Evolutionary conservation across 768 basidiomycete genomes (phyloP).

Genomic region (Xanthoconium purpureum): DNA sequence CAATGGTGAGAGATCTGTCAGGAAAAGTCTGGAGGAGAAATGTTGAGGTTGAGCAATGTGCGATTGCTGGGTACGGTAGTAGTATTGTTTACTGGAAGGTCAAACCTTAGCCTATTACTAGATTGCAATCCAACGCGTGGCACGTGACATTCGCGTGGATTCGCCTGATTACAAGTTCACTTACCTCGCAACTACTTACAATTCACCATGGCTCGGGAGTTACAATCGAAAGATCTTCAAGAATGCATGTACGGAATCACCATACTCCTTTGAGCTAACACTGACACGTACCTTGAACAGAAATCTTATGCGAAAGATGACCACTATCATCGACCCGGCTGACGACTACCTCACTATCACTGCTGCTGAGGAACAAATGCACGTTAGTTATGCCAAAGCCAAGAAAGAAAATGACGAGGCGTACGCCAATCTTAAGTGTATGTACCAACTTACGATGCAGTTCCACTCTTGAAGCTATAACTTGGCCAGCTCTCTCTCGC

Average conservation of each 20-base stretch:
- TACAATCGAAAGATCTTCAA: constrained; percentile 34
- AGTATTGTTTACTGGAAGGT: constrained; percentile 74
- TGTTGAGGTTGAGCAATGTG: constrained; percentile 62
- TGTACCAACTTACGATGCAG: constrained; percentile 1
- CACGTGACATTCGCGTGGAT: constrained; percentile 21
- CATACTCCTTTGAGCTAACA: not conserved
- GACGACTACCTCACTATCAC: constrained; percentile 77
- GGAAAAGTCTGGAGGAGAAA: constrained; percentile 60
- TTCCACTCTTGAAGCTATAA: not conserved
- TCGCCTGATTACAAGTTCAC: no score
- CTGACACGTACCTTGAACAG: constrained; percentile 34
- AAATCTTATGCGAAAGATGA: constrained; percentile 66
- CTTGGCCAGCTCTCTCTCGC: constrained; percentile 54
- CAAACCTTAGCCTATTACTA: not conserved
- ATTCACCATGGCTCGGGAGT: constrained; percentile 25
- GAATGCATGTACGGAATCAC: constrained; percentile 31
- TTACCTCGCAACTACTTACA: not conserved
- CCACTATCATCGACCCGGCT: constrained; percentile 70
- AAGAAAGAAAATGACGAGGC: constrained; percentile 70
- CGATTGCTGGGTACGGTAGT: constrained; percentile 58
- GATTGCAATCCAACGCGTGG: not conserved
- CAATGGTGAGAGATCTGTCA: constrained; percentile 55
- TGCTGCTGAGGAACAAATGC: constrained; percentile 68
- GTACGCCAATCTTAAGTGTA: constrained; percentile 63
- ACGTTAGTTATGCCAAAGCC: constrained; percentile 49